Conservation (phyloP, 1,284 basidiomycete genomes). For the Puccinia brachypodii region DNA sequence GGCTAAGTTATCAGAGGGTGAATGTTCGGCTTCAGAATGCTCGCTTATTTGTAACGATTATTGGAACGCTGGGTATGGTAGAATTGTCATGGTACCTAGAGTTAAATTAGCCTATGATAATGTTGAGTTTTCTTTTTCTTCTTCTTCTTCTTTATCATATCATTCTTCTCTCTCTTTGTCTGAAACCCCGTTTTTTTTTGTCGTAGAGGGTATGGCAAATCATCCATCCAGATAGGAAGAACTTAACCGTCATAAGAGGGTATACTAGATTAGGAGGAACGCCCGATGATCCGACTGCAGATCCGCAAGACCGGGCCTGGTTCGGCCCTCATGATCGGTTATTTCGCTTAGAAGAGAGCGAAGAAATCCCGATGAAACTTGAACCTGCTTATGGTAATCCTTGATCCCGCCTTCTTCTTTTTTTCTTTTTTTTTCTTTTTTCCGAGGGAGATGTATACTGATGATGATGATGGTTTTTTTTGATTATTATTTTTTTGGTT, state of each 20-base stretch:
- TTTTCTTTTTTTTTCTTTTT: neutral
- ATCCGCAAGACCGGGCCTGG: conserved; percentile 91
- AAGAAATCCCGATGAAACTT: conserved; percentile 70
- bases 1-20: conserved; percentile 73
- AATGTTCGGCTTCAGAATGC: conserved; percentile 91
- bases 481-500: conserved; percentile 22
- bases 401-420: neutral
- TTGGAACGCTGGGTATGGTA: conserved; percentile 71
- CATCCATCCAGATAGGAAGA: conserved; percentile 81
- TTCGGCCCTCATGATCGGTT: conserved; percentile 90
- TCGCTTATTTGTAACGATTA: conserved; percentile 87
- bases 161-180: neutral
- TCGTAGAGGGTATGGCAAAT: conserved; percentile 82
- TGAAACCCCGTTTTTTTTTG: neutral
- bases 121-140: conserved; percentile 60
- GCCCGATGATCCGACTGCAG: conserved; percentile 86
- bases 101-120: conserved; percentile 92
- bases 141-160: neutral
- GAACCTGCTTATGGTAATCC: conserved; percentile 81
- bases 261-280: conserved; percentile 85
- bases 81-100: conserved; percentile 92
- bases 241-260: conserved; percentile 87
- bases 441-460: too few relatives aligned
- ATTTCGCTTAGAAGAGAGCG: conserved; percentile 80
- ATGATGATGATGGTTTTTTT: neutral